phyloP scores from a whole-genome alignment of 495 filamentous ascomycete genomes.

The Aeminium ludgeri region DNA sequence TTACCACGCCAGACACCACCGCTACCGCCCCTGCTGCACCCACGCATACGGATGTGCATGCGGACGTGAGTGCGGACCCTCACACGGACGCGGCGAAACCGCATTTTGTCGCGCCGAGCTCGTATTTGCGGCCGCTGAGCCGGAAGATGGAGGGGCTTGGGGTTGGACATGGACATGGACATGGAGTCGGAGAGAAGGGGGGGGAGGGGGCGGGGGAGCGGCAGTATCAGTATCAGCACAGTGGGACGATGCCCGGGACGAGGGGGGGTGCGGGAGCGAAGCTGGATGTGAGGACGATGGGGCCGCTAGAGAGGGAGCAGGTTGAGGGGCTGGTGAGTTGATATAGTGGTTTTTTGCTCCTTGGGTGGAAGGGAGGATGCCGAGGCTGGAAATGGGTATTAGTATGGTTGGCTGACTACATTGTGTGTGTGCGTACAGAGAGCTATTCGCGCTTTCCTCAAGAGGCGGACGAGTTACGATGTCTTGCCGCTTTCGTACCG shows the following conservation, averaged over 20 bases:
- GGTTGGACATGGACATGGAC: too few species aligned
- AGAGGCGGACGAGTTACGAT: slow-evolving; percentile 92
- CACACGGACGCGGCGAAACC: background rate
- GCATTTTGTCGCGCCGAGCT: slow-evolving; percentile 61
- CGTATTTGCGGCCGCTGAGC: slow-evolving; percentile 52
- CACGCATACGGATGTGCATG: too few species aligned
- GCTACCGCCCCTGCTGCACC: background rate
- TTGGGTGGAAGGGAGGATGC: too few species aligned
- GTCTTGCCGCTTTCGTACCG: slow-evolving; percentile 95
- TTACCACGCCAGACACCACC: too few species aligned
- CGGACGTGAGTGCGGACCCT: too few species aligned
- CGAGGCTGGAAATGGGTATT: background rate
- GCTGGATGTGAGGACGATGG: slow-evolving; percentile 29
- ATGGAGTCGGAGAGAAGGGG: too few species aligned
- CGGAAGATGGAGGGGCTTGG: background rate
- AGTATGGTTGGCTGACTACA: slow-evolving; percentile 1
- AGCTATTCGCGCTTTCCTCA: slow-evolving; percentile 89
- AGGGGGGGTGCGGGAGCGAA: too few species aligned
- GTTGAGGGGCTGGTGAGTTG: slow-evolving; percentile 72
- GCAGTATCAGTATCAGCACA: too few species aligned
- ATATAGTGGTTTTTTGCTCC: too few species aligned
- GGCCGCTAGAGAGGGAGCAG: slow-evolving; percentile 76
- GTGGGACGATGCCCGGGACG: too few species aligned
- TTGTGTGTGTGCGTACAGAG: slow-evolving; percentile 35
- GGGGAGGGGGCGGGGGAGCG: too few species aligned